Conservation (phyloP, 2,329 filamentous ascomycete genomes). For the Coniochaeta hoffmannii region DNA sequence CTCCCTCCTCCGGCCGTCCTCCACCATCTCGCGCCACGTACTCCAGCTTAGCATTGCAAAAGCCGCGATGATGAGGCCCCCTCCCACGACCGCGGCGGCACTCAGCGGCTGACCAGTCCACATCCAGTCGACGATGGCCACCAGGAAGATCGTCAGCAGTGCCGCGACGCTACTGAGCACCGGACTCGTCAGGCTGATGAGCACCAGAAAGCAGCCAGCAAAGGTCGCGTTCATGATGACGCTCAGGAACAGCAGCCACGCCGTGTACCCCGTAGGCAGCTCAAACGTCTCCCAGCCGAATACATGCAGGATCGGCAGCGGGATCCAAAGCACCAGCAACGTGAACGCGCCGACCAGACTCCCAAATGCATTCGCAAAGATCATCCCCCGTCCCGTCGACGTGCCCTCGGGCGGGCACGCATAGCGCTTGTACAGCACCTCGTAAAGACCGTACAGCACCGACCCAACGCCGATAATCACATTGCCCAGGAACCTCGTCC, state of each 20-base stretch:
- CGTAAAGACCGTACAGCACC: slow-evolving; percentile 92
- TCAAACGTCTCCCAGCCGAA: slow-evolving; percentile 76
- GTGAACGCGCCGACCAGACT: slow-evolving; percentile 84
- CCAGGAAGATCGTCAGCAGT: slow-evolving; percentile 92
- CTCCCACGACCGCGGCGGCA: slow-evolving; percentile 70
- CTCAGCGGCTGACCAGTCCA: slow-evolving; percentile 72
- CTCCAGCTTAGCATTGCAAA: slow-evolving; percentile 86
- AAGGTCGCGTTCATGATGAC: slow-evolving; percentile 87
- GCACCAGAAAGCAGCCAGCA: slow-evolving; percentile 83
- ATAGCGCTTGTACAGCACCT: slow-evolving; percentile 89
- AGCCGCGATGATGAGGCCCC: slow-evolving; percentile 76
- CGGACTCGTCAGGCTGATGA: slow-evolving; percentile 88
- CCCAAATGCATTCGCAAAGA: slow-evolving; percentile 92
- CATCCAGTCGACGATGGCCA: slow-evolving; percentile 85
- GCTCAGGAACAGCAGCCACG: slow-evolving; percentile 71
- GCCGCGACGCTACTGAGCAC: slow-evolving; percentile 90
- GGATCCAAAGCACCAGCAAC: slow-evolving; percentile 81
- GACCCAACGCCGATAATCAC: slow-evolving; percentile 86
- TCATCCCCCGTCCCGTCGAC: slow-evolving; percentile 77
- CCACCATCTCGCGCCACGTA: slow-evolving; percentile 87
- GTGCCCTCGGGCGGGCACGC: slow-evolving; percentile 91
- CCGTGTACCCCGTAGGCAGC: slow-evolving; percentile 69
- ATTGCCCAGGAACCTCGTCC: slow-evolving; percentile 73
- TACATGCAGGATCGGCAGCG: slow-evolving; percentile 75
- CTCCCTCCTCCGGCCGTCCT: slow-evolving; percentile 63